These are phyloP conservation scores for Boletus calvinii DNA, from an alignment of 1,284 basidiomycete species.

Conservation along the genomic window DNA sequence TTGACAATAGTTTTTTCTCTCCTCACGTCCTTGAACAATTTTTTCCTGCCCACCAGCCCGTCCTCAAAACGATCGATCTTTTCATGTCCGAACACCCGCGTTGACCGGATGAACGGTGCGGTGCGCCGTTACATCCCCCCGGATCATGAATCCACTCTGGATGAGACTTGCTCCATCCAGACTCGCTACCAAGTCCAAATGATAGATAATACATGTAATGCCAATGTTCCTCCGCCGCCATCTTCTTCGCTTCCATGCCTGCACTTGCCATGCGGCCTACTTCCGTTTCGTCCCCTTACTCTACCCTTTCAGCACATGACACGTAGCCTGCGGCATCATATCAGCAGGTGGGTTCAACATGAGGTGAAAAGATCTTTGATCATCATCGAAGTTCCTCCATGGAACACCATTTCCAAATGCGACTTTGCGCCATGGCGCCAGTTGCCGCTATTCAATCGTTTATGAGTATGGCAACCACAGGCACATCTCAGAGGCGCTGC, in stretches of 20 bases:
- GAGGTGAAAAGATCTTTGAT: slow-evolving; percentile 35
- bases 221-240: slow-evolving; percentile 14
- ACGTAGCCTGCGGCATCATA: slow-evolving; percentile 26
- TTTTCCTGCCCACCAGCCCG: slow-evolving; percentile 16
- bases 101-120: slow-evolving; percentile 27
- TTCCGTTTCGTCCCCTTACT: slow-evolving; percentile 25
- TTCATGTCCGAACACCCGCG: slow-evolving; percentile 36
- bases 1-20: slow-evolving; percentile 7
- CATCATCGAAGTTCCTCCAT: slow-evolving; percentile 23
- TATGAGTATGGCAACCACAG: slow-evolving; percentile 29
- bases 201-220: slow-evolving; percentile 13
- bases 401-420: slow-evolving; percentile 26
- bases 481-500: slow-evolving; percentile 27
- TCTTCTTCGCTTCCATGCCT: slow-evolving; percentile 28
- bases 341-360: slow-evolving; percentile 32
- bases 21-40: slow-evolving; percentile 17
- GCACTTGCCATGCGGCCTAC: slow-evolving; percentile 23
- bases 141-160: slow-evolving; percentile 29
- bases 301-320: slow-evolving; percentile 30
- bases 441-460: slow-evolving; percentile 32
- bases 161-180: slow-evolving; percentile 13
- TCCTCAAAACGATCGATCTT: slow-evolving; percentile 17
- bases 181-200: slow-evolving; percentile 9
- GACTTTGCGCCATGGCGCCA: slow-evolving; percentile 26
- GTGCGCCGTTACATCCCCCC: slow-evolving; percentile 25